Conservation (phyloP, 371 early-diverging fungal genomes). For the Mortierella sp. region DNA sequence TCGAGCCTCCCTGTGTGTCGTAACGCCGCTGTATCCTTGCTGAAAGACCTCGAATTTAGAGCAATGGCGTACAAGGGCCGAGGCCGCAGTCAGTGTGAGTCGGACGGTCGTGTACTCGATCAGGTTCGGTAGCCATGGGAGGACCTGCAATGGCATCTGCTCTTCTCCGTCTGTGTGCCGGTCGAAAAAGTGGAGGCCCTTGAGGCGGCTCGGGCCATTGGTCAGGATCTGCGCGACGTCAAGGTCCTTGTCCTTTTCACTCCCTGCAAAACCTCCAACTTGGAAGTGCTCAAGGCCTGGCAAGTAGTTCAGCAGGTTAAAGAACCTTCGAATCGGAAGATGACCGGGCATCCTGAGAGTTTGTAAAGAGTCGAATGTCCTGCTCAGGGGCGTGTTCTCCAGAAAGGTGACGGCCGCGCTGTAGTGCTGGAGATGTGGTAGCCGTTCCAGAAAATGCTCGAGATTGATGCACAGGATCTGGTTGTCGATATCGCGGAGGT, state of each 20-base stretch:
- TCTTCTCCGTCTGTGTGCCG: background rate
- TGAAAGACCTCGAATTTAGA: slow-evolving; percentile 7
- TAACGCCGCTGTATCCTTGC: background rate
- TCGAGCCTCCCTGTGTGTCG: background rate
- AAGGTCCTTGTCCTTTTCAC: background rate
- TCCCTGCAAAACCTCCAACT: background rate
- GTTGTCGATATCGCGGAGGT: background rate
- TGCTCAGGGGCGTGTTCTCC: background rate
- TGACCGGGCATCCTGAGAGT: slow-evolving; percentile 5
- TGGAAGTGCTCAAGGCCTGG: background rate
- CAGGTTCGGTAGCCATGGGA: background rate
- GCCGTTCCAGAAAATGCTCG: background rate
- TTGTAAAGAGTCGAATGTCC: background rate
- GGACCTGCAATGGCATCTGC: background rate
- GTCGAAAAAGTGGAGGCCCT: slow-evolving; percentile 3
- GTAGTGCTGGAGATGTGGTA: background rate
- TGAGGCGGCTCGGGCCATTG: background rate
- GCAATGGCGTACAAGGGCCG: slow-evolving; percentile 1
- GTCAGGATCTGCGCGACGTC: background rate
- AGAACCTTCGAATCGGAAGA: background rate
- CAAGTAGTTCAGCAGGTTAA: background rate
- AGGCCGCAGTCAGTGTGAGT: background rate
- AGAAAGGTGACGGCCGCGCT: background rate
- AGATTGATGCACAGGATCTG: background rate
- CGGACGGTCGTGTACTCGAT: background rate